Conservation (phyloP, 2,329 filamentous ascomycete species). For the Decorospora gaudefroyi region DNA sequence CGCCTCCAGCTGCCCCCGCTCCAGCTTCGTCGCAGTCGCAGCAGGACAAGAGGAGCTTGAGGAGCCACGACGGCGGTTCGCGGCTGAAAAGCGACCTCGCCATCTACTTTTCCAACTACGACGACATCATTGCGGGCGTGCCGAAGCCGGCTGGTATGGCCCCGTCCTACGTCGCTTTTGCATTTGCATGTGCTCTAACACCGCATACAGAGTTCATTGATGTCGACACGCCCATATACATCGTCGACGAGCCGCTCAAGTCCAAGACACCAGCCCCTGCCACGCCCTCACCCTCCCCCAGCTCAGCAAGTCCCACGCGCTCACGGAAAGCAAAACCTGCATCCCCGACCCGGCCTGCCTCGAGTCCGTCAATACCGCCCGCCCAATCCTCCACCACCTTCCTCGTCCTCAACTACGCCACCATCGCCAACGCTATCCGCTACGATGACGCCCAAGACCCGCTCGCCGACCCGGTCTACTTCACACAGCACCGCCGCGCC, state of each 20-base stretch:
- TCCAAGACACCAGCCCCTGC: constrained; percentile 26
- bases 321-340: constrained; percentile 30
- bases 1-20: constrained; percentile 24
- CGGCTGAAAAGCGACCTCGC: constrained; percentile 90
- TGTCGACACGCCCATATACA: constrained; percentile 71
- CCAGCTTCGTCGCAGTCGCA: constrained; percentile 15
- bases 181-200: constrained; percentile 24
- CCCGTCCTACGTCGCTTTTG: constrained; percentile 14
- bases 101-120: constrained; percentile 90
- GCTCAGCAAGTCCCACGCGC: constrained; percentile 33
- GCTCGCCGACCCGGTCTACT: constrained; percentile 60
- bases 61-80: constrained; percentile 80
- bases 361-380: constrained; percentile 17
- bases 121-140: constrained; percentile 88
- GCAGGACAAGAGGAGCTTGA: constrained; percentile 73
- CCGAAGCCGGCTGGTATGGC: constrained; percentile 72
- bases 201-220: constrained; percentile 67
- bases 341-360: constrained; percentile 23
- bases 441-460: constrained; percentile 55
- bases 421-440: constrained; percentile 43
- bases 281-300: constrained; percentile 27
- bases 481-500: constrained; percentile 63
- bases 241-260: constrained; percentile 63
- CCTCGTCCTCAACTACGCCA: constrained; percentile 51
- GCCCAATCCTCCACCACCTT: constrained; percentile 39